A percentile compares a stretch with the other conserved stretches of the same genome.
phyloP scores from a whole-genome alignment of 1,284 basidiomycete species.

The Tremellales sp. region DNA sequence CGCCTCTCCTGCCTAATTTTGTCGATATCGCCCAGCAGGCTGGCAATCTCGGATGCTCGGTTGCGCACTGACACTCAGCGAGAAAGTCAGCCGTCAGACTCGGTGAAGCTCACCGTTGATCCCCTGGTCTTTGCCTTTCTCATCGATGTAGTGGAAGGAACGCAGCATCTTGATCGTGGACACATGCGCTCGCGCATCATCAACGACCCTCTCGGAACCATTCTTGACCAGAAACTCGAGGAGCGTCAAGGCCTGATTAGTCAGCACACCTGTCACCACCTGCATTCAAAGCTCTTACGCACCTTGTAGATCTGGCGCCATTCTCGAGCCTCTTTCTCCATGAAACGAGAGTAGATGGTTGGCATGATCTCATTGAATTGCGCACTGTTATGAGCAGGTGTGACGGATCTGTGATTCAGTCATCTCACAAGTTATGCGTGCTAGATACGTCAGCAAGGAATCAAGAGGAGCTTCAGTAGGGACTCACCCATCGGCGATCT shows the following conservation, averaged over 20 bases:
- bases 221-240: conserved; percentile 96
- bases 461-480: neutral
- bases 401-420: neutral
- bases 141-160: conserved; percentile 98
- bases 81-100: neutral
- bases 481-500: conserved; percentile 90
- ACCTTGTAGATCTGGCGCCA: conserved; percentile 99
- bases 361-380: conserved; percentile 99
- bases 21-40: conserved; percentile 86
- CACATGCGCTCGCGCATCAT: conserved; percentile 91
- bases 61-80: conserved; percentile 70
- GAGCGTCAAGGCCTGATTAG: conserved; percentile 73
- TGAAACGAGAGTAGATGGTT: conserved; percentile 86
- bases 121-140: conserved; percentile 99
- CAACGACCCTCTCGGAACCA: conserved; percentile 96
- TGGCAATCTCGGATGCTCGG: conserved; percentile 84
- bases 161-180: conserved; percentile 96
- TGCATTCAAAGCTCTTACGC: conserved; percentile 4
- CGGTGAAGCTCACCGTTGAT: conserved; percentile 74
- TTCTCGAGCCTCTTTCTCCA: conserved; percentile 97
- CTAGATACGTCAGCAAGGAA: conserved; percentile 47
- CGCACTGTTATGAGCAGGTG: conserved; percentile 58
- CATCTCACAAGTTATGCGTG: conserved; percentile 83
- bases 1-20: conserved; percentile 82
- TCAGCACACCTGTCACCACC: neutral